Percentiles rank a stretch among this genome's conserved stretches.
Conservation (phyloP, 2,329 filamentous ascomycete genomes). For the Capronia americana region DNA sequence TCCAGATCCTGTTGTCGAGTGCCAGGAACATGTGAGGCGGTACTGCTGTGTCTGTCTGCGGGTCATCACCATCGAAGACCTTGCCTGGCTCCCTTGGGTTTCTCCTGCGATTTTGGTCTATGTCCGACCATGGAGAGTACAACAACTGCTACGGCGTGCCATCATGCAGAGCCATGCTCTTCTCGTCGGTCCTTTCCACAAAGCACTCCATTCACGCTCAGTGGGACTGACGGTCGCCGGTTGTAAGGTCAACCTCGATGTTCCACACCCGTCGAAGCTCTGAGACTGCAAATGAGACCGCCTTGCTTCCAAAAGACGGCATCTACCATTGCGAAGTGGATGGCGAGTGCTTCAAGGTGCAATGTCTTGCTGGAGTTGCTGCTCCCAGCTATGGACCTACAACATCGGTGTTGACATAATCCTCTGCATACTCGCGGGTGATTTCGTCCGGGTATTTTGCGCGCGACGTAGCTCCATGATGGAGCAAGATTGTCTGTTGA, state of each 20-base stretch:
- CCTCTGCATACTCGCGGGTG: not conserved
- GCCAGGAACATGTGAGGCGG: not conserved
- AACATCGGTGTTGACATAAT: slow-evolving; percentile 12
- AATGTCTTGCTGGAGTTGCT: not conserved
- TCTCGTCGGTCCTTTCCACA: not conserved
- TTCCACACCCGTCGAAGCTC: not conserved
- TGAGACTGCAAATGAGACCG: not conserved
- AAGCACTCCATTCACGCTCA: not conserved
- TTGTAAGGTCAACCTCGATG: not conserved
- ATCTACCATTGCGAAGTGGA: not conserved
- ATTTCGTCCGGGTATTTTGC: not conserved
- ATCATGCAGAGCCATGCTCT: not conserved
- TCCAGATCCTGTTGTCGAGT: not conserved
- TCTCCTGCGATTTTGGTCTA: not conserved
- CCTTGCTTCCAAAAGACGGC: not conserved
- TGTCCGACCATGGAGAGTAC: not conserved
- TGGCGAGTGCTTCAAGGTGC: not conserved
- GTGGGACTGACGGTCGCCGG: too few species aligned
- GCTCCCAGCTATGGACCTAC: not conserved
- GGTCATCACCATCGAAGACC: not conserved
- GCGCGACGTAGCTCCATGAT: not conserved
- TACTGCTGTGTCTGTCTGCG: not conserved
- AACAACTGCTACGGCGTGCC: not conserved
- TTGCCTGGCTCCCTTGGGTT: not conserved
- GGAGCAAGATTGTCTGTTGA: slow-evolving; percentile 4